Evolutionary conservation across 2,329 filamentous ascomycete species (phyloP).

Genomic region (Pestalotiopsis sp.): DNA sequence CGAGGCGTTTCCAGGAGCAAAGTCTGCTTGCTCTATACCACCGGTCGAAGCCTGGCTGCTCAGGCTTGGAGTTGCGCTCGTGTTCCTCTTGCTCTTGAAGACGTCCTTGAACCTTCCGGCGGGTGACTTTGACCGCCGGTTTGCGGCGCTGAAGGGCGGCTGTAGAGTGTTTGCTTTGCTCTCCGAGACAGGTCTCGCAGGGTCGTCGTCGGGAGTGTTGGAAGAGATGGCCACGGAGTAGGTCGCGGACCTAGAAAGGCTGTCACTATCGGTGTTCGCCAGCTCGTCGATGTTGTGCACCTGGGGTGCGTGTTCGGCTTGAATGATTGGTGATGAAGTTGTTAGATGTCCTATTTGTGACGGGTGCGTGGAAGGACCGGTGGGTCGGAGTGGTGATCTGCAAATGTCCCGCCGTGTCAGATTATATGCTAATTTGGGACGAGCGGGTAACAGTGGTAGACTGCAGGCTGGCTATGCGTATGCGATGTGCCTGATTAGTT

Average conservation of each 20-base stretch:
- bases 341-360: slow-evolving; percentile 71
- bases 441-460: neutral
- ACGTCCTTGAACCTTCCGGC: slow-evolving; percentile 72
- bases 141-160: slow-evolving; percentile 43
- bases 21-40: slow-evolving; percentile 18
- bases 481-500: neutral
- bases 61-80: slow-evolving; percentile 47
- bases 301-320: slow-evolving; percentile 54
- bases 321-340: slow-evolving; percentile 68
- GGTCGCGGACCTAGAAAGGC: slow-evolving; percentile 38
- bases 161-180: slow-evolving; percentile 40
- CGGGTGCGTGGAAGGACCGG: slow-evolving; percentile 58
- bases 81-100: slow-evolving; percentile 61
- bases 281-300: slow-evolving; percentile 40
- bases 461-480: neutral
- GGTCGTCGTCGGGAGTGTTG: slow-evolving; percentile 24
- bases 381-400: slow-evolving; percentile 42
- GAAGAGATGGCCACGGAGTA: slow-evolving; percentile 36
- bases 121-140: slow-evolving; percentile 68
- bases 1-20: slow-evolving; percentile 15
- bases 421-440: slow-evolving; percentile 3
- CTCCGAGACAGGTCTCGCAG: slow-evolving; percentile 28
- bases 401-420: slow-evolving; percentile 19
- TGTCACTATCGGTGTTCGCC: slow-evolving; percentile 22
- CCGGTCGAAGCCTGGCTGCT: slow-evolving; percentile 33